Percentiles rank a stretch among this genome's conserved stretches.
phyloP scores from a whole-genome alignment of 2,329 filamentous ascomycete species.

The Colletotrichum salicis region DNA sequence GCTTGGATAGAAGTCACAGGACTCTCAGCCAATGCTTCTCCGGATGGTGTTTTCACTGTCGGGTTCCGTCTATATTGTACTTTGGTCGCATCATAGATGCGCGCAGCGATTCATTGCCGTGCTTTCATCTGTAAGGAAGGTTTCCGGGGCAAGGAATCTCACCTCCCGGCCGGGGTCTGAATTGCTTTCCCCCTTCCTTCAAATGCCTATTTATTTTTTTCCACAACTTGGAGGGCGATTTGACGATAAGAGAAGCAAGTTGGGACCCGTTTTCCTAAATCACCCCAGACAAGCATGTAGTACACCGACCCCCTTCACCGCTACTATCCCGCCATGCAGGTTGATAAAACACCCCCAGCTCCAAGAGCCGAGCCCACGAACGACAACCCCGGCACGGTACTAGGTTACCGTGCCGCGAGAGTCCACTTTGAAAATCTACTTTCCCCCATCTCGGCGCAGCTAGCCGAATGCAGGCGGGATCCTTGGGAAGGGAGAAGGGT shows the following conservation, averaged over 20 bases:
- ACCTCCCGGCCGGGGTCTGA: neutral
- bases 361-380: constrained; percentile 12
- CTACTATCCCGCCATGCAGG: constrained; percentile 30
- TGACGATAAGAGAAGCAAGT: constrained; percentile 23
- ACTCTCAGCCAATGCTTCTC: constrained; percentile 17
- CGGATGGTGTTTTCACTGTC: neutral
- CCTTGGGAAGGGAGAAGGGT: neutral
- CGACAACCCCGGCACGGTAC: constrained; percentile 24
- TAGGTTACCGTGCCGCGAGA: constrained; percentile 20
- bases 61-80: neutral
- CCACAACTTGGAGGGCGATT: neutral
- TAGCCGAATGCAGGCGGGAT: constrained; percentile 28
- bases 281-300: constrained; percentile 16
- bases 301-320: constrained; percentile 34
- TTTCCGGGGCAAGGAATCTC: neutral
- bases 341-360: constrained; percentile 13
- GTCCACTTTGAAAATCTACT: constrained; percentile 5
- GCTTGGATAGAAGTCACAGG: constrained; percentile 15
- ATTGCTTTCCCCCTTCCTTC: neutral
- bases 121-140: neutral
- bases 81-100: constrained; percentile 11
- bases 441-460: constrained; percentile 16
- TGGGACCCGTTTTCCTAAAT: constrained; percentile 4
- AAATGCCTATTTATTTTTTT: neutral
- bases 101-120: neutral